Evolutionary conservation across 1,284 basidiomycete species (phyloP).

Genomic region (Leccinum variabile): DNA sequence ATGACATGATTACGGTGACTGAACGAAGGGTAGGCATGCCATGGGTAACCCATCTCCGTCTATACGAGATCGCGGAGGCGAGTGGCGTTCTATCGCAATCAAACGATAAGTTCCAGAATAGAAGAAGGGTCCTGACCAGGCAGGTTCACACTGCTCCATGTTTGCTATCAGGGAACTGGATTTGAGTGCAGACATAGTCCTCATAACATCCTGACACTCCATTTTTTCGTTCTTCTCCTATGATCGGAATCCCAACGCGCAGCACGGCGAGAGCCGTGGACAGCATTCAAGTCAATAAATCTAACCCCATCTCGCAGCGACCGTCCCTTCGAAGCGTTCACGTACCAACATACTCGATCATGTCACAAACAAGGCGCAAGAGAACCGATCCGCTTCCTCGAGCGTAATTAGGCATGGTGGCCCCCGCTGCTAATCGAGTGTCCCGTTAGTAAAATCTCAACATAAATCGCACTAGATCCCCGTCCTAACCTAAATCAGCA

Average conservation of each 20-base stretch:
- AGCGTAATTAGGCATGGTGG: background rate
- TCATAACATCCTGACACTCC: background rate
- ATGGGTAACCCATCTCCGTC: constrained; percentile 16
- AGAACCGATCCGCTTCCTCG: background rate
- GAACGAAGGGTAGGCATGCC: constrained; percentile 3
- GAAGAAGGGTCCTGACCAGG: background rate
- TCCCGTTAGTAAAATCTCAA: constrained; percentile 1
- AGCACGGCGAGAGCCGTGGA: constrained; percentile 5
- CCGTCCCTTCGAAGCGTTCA: background rate
- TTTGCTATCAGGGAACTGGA: background rate
- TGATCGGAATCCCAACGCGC: constrained; percentile 7
- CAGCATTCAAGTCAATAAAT: background rate
- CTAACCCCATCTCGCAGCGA: background rate
- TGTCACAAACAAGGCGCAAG: background rate
- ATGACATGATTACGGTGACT: constrained; percentile 17
- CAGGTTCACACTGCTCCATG: constrained; percentile 11
- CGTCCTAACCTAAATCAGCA: background rate
- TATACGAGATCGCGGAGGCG: constrained; percentile 21
- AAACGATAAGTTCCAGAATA: constrained; percentile 14
- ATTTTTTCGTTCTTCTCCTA: constrained; percentile 12
- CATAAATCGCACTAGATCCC: background rate
- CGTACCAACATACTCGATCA: background rate
- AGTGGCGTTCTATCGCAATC: constrained; percentile 22
- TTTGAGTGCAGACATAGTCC: background rate
- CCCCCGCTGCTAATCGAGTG: background rate